Conservation (phyloP, 768 basidiomycete genomes). For the Amanita exitialis region DNA sequence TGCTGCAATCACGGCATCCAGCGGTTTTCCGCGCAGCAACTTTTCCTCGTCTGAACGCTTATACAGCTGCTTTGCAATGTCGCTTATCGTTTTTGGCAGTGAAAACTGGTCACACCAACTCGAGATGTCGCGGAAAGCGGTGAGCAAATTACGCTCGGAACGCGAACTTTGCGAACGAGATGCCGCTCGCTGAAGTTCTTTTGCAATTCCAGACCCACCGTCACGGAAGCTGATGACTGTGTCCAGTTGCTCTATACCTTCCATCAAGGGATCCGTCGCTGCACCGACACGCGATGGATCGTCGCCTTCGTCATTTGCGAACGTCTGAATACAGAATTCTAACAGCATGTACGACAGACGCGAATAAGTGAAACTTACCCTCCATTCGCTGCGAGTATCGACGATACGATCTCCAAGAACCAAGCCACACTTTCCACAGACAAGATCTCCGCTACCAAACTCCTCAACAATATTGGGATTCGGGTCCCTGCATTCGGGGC, state of each 20-base stretch:
- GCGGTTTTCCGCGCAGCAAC: slow-evolving; percentile 80
- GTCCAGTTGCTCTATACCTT: slow-evolving; percentile 90
- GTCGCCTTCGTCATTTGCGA: slow-evolving; percentile 98
- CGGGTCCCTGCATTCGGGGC: slow-evolving; percentile 91
- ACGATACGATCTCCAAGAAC: slow-evolving; percentile 95
- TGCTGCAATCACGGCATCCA: slow-evolving; percentile 91
- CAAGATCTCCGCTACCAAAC: slow-evolving; percentile 95
- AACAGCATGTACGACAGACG: slow-evolving; percentile 1
- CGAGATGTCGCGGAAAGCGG: slow-evolving; percentile 85
- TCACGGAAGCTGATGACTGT: slow-evolving; percentile 95
- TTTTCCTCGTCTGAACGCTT: slow-evolving; percentile 96
- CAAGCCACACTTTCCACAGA: slow-evolving; percentile 87
- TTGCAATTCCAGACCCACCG: slow-evolving; percentile 86
- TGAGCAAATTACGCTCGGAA: slow-evolving; percentile 75
- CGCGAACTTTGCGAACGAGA: slow-evolving; percentile 71
- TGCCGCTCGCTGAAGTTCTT: slow-evolving; percentile 88
- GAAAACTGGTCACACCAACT: slow-evolving; percentile 96
- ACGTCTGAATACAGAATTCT: slow-evolving; percentile 49
- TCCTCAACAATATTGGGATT: slow-evolving; percentile 95
- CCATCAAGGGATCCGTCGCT: slow-evolving; percentile 85
- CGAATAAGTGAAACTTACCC: slow-evolving; percentile 45
- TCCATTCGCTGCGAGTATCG: slow-evolving; percentile 97
- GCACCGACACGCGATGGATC: slow-evolving; percentile 99
- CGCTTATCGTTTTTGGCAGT: slow-evolving; percentile 86
- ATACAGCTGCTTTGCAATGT: slow-evolving; percentile 95